Conservation (phyloP, 169 alveolate species). For the Eimeria sp. region DNA sequence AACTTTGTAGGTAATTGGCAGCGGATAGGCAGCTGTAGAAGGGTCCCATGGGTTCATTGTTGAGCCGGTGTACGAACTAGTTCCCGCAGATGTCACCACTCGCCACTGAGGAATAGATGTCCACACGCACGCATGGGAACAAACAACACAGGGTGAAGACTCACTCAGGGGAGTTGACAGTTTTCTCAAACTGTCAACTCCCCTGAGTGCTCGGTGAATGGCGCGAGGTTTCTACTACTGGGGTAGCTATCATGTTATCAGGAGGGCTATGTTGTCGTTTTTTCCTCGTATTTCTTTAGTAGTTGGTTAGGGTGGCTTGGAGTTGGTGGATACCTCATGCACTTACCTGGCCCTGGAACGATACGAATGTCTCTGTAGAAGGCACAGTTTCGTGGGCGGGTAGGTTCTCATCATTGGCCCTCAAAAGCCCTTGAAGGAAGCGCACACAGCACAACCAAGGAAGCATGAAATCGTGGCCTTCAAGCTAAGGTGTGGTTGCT, state of each 20-base stretch:
- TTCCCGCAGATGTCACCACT: conserved; percentile 67
- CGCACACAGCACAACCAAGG: background rate
- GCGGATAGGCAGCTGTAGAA: conserved; percentile 54
- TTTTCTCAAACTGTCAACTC: background rate
- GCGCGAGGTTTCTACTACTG: background rate
- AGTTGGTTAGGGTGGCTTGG: background rate
- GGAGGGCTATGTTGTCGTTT: background rate
- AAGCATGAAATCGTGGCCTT: background rate
- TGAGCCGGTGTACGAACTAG: conserved; percentile 44
- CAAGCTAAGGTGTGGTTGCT: background rate
- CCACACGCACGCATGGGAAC: background rate
- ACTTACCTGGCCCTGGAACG: conserved; percentile 66
- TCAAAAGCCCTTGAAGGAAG: conserved; percentile 28
- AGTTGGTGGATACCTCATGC: background rate
- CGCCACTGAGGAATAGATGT: conserved; percentile 47
- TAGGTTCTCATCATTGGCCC: conserved; percentile 70
- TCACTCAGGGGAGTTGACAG: background rate
- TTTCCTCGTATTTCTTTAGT: background rate
- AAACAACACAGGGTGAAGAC: no score
- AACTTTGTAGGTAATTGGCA: conserved; percentile 57
- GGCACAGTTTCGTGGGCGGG: conserved; percentile 66
- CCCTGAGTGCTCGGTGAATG: no score
- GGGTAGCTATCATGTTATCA: background rate
- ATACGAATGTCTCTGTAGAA: conserved; percentile 51
- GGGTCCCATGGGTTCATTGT: conserved; percentile 72